A percentile compares a stretch with the other conserved stretches of the same genome.
phyloP scores from a whole-genome alignment of 2,329 filamentous ascomycete species.

The Claviceps cyperi region DNA sequence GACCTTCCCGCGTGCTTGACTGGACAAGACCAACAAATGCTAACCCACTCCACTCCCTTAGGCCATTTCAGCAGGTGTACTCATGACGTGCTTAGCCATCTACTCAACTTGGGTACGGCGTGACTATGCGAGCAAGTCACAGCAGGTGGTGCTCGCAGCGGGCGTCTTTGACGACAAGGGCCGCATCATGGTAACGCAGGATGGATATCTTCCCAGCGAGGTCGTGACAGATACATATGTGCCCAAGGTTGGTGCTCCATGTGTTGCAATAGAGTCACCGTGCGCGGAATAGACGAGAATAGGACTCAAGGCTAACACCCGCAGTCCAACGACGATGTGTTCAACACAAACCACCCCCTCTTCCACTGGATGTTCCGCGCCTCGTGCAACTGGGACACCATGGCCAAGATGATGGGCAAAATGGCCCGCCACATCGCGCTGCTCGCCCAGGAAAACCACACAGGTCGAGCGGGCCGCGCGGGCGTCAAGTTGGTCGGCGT shows the following conservation, averaged over 20 bases:
- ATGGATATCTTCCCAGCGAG: conserved; percentile 53
- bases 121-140: conserved; percentile 42
- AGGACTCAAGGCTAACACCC: not conserved
- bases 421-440: conserved; percentile 59
- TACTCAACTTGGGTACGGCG: conserved; percentile 26
- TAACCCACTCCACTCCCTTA: conserved; percentile 14
- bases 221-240: conserved; percentile 70
- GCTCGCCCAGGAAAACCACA: conserved; percentile 28
- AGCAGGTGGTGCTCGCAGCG: conserved; percentile 43
- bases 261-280: not conserved
- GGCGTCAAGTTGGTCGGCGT: conserved; percentile 34
- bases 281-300: not conserved
- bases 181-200: conserved; percentile 52
- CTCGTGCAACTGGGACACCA: conserved; percentile 59
- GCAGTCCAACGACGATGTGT: conserved; percentile 40
- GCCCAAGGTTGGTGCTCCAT: conserved; percentile 34
- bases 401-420: conserved; percentile 51
- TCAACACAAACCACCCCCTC: conserved; percentile 60
- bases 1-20: not conserved
- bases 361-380: conserved; percentile 83
- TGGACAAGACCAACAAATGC: not conserved
- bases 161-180: conserved; percentile 55
- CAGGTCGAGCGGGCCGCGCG: conserved; percentile 13
- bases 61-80: conserved; percentile 46
- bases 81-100: conserved; percentile 41